These are phyloP conservation scores for Coemansia asiatica DNA, from an alignment of 192 early-diverging fungal species.

Conservation along the genomic window DNA sequence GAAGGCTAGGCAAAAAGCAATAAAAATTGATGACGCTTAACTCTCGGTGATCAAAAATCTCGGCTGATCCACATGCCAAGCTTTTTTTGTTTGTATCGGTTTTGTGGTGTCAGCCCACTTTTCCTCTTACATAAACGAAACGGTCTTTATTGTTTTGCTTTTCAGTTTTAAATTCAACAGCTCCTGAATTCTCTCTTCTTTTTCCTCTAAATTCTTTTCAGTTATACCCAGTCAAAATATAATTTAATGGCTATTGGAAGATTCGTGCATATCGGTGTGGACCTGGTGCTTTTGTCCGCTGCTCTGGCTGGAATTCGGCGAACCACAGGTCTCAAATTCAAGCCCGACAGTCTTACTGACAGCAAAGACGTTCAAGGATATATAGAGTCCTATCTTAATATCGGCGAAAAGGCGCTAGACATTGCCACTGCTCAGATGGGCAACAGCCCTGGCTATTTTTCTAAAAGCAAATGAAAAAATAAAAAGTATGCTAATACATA, in stretches of 20 bases:
- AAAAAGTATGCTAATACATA: neutral
- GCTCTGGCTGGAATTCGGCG: conserved; percentile 48
- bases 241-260: conserved; percentile 31
- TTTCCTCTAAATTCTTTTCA: neutral
- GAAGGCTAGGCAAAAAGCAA: too few relatives aligned
- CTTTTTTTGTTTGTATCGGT: neutral
- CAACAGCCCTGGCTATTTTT: conserved; percentile 25
- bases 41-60: too few relatives aligned
- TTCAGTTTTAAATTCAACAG: too few relatives aligned
- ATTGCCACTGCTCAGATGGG: conserved; percentile 25
- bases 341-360: conserved; percentile 31
- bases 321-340: conserved; percentile 36
- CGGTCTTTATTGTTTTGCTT: neutral
- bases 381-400: conserved; percentile 30
- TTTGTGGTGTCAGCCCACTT: too few relatives aligned
- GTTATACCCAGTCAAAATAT: neutral
- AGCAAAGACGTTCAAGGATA: conserved; percentile 36
- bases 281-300: conserved; percentile 43
- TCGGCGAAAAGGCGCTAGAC: conserved; percentile 40
- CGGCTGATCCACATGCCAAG: too few relatives aligned
- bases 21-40: too few relatives aligned
- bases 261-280: conserved; percentile 38
- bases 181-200: too few relatives aligned
- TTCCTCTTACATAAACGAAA: neutral
- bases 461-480: neutral